Evolutionary conservation across 345 rosid species (phyloP), one percentile per base, ranked within the genome.

Genomic region (Limnanthes douglasii): DNA sequence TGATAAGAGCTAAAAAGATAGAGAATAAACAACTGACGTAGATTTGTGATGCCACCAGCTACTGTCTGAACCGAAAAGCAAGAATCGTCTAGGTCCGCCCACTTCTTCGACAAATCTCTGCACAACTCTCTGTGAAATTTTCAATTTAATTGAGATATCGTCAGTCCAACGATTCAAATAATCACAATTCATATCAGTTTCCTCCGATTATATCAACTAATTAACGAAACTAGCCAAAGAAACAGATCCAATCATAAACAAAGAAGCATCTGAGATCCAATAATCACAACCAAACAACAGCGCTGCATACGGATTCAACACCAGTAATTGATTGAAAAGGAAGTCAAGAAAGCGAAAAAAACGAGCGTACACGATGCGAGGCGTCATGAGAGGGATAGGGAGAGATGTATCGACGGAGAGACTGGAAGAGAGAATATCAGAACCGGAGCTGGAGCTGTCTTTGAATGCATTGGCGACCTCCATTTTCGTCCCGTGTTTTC

Each of bases 31-130:
- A 11, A 57, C 94, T 72, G 41, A 90, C 98, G 56, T 8, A 90
- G 65, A 65, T 90, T 90, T 3, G 94, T 90, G 60, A 90, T 84
- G 61, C 98, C 98, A 10, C 98, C 95, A 10, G 98, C 70, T 11
- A 90, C 78, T 5, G 72, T 80, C 55, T 74, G 65, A 1, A 80
- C 82, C 1, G 63, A 53, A 56, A 90, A 90, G 28, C 65, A 41
- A 37, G 79, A 77, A 57, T 72, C 65, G 4, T 77, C 79, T 45
- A 74, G 42, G 7, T 61, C 57, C 18, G 78, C 55, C 98, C 98
- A 90, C 44, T 66, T 56, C 56, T 52, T 51, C 63, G 84, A 84
- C 64, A 90, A 63, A 65, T 84, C 94, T 67, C 80, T 90, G 55
- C 85, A 84, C 31, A 84, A 43, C 40, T 42, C 68, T 61, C 94